These are phyloP conservation scores for Vanderwaltozyma tropicalis DNA, from an alignment of 805 yeast genomes.

Conservation along the genomic window DNA sequence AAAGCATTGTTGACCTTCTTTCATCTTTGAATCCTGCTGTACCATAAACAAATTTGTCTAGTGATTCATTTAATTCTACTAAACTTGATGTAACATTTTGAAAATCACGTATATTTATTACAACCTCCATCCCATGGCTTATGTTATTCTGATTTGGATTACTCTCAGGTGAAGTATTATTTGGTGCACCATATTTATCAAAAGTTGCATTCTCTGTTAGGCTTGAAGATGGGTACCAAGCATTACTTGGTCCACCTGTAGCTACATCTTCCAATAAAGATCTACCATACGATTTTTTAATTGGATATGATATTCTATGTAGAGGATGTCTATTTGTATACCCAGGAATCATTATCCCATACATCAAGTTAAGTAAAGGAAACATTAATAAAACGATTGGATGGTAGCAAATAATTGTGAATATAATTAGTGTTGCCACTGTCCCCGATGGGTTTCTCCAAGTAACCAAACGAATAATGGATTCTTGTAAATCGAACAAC, in stretches of 20 bases:
- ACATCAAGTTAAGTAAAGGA: constrained; percentile 48
- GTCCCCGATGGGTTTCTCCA: constrained; percentile 76
- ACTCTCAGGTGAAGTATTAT: not conserved
- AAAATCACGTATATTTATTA: constrained; percentile 59
- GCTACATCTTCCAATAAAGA: constrained; percentile 35
- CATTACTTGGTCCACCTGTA: constrained; percentile 14
- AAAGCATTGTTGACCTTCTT: constrained; percentile 50
- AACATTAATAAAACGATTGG: constrained; percentile 58
- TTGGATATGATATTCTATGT: constrained; percentile 32
- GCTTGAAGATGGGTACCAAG: constrained; percentile 5
- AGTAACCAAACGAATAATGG: constrained; percentile 46
- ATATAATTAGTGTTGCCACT: constrained; percentile 43
- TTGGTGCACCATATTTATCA: not conserved
- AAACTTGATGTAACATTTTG: constrained; percentile 54
- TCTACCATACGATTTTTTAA: constrained; percentile 41
- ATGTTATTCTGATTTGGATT: constrained; percentile 8
- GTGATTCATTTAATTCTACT: constrained; percentile 38
- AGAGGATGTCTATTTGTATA: constrained; percentile 61
- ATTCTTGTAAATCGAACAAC: constrained; percentile 52
- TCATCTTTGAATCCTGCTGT: constrained; percentile 68
- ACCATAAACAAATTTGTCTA: constrained; percentile 48
- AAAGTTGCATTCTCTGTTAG: constrained; percentile 2
- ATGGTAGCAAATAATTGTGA: constrained; percentile 58
- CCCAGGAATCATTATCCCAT: constrained; percentile 58
- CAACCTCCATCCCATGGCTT: constrained; percentile 30